Base-by-base conservation (phyloP, 768 basidiomycete genomes). In the Chlorophyllum brunneum region DNA sequence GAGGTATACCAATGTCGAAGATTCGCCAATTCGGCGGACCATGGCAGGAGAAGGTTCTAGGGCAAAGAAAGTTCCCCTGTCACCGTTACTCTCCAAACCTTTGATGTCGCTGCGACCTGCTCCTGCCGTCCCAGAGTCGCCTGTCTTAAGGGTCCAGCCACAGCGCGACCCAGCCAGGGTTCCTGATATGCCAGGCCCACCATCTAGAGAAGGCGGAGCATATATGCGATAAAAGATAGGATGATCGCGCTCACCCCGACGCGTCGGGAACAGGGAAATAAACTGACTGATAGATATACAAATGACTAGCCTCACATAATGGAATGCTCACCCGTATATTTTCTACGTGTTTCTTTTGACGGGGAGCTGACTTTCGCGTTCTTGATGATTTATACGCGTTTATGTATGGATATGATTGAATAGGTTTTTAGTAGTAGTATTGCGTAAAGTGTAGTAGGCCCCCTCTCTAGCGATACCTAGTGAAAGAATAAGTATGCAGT, bases 321-420 rank as follows among this genome's bases (percentile, higher is more conserved):
- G 36, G 43, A 46, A 39, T 46, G 46, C 29, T 38, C 10, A 52
- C 43, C 36, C 10, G 2, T 23, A 7, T 31, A 15, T 30, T 46
- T 30, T 30, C 22, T 46, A 24, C 16, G 10, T 39, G 22, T 30
- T 31, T 44, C 20, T 16, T n/a, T n/a, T n/a, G n/a, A n/a, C n/a
- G 4, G n/a, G 18, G 33, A 13, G 8, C 20, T 26, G 16, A n/a
- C n/a, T n/a, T 13, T 23, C 8, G 34, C n/a, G 46, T 51, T 51
- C 22, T 34, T 51, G 48, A 5, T 39, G 29, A 36, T 34, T 36
- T 34, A 52, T 31, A 23, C 30, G n/a, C n/a, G n/a, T n/a, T n/a
- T n/a, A n/a, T n/a, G n/a, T n/a, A n/a, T n/a, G n/a, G n/a, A 34
- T 51, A 34, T 51, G 31, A 42, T 51, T 51, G 40, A 51, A 36